These are phyloP conservation scores for Sporothrix brasiliensis DNA, from an alignment of 2,329 filamentous ascomycete species.

Conservation along the genomic window DNA sequence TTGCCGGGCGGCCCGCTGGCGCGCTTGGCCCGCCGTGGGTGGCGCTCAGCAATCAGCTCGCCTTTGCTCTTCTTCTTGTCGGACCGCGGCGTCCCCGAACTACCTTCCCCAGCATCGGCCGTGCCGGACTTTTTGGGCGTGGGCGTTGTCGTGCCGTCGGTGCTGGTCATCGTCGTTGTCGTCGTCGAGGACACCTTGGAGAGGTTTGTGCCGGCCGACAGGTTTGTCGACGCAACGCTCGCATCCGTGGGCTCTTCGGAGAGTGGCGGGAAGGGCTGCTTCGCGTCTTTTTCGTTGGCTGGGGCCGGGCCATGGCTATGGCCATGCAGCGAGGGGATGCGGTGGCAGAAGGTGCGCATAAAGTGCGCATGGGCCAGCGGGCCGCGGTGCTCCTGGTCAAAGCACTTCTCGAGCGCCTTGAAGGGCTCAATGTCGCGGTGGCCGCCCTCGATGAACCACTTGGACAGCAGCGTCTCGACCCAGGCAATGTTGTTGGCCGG, in stretches of 20 bases:
- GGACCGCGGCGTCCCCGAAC: conserved; percentile 33
- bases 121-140: conserved; percentile 33
- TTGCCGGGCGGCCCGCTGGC: conserved; percentile 45
- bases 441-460: conserved; percentile 65
- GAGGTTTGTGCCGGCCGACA: conserved; percentile 11
- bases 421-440: conserved; percentile 65
- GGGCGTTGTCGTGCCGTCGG: conserved; percentile 32
- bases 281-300: conserved; percentile 41
- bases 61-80: conserved; percentile 45
- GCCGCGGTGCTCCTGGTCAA: conserved; percentile 64
- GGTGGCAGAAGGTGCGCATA: conserved; percentile 63
- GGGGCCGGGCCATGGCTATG: conserved; percentile 39
- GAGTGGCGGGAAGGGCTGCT: conserved; percentile 37
- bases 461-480: conserved; percentile 65
- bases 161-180: not conserved
- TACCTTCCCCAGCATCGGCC: conserved; percentile 33
- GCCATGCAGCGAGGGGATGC: conserved; percentile 44
- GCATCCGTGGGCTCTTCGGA: conserved; percentile 40
- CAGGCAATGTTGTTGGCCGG: conserved; percentile 62
- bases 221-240: conserved; percentile 32
- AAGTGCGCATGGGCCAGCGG: conserved; percentile 62
- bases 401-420: conserved; percentile 63
- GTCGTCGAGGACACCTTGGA: not conserved
- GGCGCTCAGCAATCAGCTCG: conserved; percentile 45
- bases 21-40: conserved; percentile 43